Evolutionary conservation across 2,329 filamentous ascomycete genomes (phyloP).

Genomic region (Ascochyta koolunga): DNA sequence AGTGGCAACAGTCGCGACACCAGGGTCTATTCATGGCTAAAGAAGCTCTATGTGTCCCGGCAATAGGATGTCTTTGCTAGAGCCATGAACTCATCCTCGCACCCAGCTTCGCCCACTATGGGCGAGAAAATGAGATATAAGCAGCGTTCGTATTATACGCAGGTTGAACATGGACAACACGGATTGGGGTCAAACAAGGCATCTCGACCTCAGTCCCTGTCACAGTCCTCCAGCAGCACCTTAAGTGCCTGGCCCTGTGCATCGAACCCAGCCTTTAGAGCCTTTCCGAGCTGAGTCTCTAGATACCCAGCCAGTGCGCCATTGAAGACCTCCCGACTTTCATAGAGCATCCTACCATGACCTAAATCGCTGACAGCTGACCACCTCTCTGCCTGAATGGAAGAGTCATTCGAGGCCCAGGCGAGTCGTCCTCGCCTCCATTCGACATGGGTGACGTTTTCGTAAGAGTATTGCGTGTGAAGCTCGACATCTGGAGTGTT

Average conservation of each 20-base stretch:
- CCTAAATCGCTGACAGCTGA: slow-evolving; percentile 35
- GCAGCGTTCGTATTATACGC: not conserved
- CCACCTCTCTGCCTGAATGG: slow-evolving; percentile 33
- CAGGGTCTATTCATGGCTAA: not conserved
- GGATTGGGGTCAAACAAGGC: not conserved
- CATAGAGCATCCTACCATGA: slow-evolving; percentile 36
- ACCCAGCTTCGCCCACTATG: not conserved
- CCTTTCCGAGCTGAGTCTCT: slow-evolving; percentile 19
- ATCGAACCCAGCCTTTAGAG: slow-evolving; percentile 34
- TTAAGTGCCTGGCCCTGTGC: slow-evolving; percentile 39
- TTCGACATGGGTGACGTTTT: slow-evolving; percentile 40
- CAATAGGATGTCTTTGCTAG: not conserved
- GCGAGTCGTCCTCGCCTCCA: slow-evolving; percentile 31
- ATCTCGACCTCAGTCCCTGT: not conserved
- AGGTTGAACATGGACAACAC: not conserved
- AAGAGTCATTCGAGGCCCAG: slow-evolving; percentile 27
- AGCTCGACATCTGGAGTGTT: slow-evolving; percentile 34
- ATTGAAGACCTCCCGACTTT: slow-evolving; percentile 38
- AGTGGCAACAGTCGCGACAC: not conserved
- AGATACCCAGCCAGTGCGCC: slow-evolving; percentile 26
- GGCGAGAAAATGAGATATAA: not conserved
- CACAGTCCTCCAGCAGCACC: slow-evolving; percentile 22
- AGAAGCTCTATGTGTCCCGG: not conserved
- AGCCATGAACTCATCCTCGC: not conserved
- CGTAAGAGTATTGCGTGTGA: slow-evolving; percentile 31